phyloP scores from a whole-genome alignment of 2,329 filamentous ascomycete species.

The Botrytis medusae region DNA sequence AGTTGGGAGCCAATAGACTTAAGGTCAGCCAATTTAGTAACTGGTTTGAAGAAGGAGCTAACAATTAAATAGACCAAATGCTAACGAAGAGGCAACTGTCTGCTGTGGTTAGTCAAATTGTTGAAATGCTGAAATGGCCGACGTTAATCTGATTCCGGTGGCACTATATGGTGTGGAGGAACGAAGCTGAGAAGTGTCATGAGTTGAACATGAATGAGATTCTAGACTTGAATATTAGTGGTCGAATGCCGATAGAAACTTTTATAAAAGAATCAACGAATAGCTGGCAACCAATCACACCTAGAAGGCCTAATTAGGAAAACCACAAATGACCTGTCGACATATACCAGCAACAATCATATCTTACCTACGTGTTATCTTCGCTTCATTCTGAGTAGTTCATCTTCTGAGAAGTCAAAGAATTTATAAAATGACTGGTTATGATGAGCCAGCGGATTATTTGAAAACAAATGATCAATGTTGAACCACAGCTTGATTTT shows the following conservation, averaged over 20 bases:
- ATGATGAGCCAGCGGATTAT: not conserved
- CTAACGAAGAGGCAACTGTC: not conserved
- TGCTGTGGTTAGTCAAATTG: not conserved
- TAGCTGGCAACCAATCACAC: not conserved
- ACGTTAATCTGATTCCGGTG: not conserved
- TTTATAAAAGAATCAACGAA: not conserved
- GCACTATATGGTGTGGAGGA: not conserved
- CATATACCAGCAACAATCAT: not conserved
- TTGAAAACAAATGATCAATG: not conserved
- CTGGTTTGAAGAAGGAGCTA: not conserved
- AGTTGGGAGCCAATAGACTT: not conserved
- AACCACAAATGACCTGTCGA: not conserved
- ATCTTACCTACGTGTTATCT: not conserved
- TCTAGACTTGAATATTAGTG: not conserved
- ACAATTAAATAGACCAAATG: not conserved
- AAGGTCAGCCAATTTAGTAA: not conserved
- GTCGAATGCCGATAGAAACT: not conserved
- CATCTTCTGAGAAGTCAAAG: not conserved
- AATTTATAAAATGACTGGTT: not conserved
- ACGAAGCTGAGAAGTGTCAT: not conserved
- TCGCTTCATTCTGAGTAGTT: not conserved
- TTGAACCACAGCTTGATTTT: not conserved
- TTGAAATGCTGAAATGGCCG: not conserved
- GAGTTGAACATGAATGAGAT: not conserved
- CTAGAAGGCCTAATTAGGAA: not conserved